These are phyloP conservation scores for Eucalyptus dawsonii DNA, from an alignment of 345 rosid genomes.

Conservation along the genomic window DNA sequence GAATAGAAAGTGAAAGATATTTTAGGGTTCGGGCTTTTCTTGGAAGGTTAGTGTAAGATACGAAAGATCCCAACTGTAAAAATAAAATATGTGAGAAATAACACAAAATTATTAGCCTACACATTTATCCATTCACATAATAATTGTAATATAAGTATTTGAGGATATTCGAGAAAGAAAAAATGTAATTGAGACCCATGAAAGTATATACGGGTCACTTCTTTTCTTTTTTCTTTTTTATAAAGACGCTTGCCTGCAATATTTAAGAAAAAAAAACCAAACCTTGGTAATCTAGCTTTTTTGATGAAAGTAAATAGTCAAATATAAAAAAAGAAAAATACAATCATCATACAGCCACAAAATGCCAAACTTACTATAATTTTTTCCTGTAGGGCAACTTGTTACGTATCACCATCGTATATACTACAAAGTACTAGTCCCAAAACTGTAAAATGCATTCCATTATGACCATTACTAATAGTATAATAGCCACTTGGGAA, in stretches of 20 bases:
- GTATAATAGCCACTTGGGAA: neutral
- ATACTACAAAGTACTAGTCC: neutral
- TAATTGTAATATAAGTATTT: neutral
- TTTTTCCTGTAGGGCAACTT: neutral
- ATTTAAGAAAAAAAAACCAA: too few relatives aligned
- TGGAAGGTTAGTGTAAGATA: neutral
- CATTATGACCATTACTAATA: neutral
- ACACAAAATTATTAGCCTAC: neutral
- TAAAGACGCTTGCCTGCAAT: too few relatives aligned
- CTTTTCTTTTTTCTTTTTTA: too few relatives aligned
- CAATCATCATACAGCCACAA: too few relatives aligned
- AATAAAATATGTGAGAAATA: neutral
- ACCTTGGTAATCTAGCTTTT: too few relatives aligned
- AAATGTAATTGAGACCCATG: neutral
- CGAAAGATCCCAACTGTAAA: neutral
- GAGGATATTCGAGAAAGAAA: neutral
- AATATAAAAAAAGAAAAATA: too few relatives aligned
- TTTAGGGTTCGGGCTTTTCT: neutral
- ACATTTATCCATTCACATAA: neutral
- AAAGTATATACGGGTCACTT: neutral
- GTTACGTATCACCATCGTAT: neutral
- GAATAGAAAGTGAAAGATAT: neutral
- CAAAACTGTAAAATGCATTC: neutral
- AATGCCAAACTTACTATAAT: too few relatives aligned
- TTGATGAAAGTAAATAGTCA: too few relatives aligned